Base-by-base conservation (phyloP, 2,329 filamentous ascomycete genomes). In the Fusarium nygamai region DNA sequence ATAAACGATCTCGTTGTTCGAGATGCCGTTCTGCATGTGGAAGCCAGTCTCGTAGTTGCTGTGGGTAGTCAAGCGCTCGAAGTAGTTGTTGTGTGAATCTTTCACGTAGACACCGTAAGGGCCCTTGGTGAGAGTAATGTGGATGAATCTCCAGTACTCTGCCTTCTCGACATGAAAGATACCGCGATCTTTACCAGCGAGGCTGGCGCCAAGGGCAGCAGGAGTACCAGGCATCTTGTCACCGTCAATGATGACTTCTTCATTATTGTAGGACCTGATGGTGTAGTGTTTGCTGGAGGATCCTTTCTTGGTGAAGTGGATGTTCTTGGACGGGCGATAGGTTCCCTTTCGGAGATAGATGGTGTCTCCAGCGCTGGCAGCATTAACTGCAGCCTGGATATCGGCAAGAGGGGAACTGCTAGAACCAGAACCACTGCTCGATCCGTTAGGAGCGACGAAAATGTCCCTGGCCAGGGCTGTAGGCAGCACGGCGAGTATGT, bases 231-330 rank as follows among this genome's bases (percentile, higher is more conserved):
- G 65, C 12, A 74, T 41, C 5, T 39, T 57, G 22, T 87, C 85
- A 38, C 85, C 85, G 74, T 87, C 84, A 39, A 87, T 81, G 61
- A 85, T 81, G 20, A 85, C 84, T 31, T 80, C 80, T 68, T 87
- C 85, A 19, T 74, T 76, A 8, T 79, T 77, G 60, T 86, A 87
- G 0, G 85, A 79, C 14, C 80, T 78, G 46, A 87, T 73, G 2
- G 83, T 86, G 64, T 83, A 84, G 8, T 83, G 84, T 8, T 81
- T 77, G 8, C 80, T 76, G 14, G 78, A 69, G 3, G 83, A 85
- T 20, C 85, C 85, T 65, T 81, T 82, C 72, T 85, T 84, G 53
- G 79, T 84, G 76, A 87, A 83, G 69, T 86, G 83, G 57, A 87
- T 85, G 76, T 87, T 87, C 34, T 80, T 83, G 12, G 83, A 82